phyloP scores from a whole-genome alignment of 208 protist genomes.

The Lotmaria passim region DNA sequence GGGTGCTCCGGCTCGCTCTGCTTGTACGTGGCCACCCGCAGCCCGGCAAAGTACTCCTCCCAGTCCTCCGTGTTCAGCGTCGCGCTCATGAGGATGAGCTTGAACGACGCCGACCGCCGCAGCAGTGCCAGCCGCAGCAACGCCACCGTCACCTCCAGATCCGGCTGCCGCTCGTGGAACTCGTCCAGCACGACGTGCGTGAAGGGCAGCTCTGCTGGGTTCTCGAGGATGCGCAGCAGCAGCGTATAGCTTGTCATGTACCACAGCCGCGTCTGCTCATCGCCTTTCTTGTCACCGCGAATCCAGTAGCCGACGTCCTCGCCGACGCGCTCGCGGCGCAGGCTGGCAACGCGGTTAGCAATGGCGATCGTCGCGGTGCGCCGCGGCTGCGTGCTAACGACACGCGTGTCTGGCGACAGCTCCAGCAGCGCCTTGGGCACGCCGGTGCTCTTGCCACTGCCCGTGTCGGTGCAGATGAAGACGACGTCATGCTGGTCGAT shows the following conservation, averaged over 20 bases:
- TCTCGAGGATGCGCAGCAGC: slow-evolving; percentile 72
- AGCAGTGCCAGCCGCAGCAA: slow-evolving; percentile 84
- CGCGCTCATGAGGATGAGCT: slow-evolving; percentile 92
- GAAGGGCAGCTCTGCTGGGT: slow-evolving; percentile 57
- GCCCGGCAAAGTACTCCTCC: slow-evolving; percentile 82
- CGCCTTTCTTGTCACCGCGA: slow-evolving; percentile 81
- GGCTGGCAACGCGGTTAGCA: slow-evolving; percentile 64
- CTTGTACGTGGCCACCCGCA: slow-evolving; percentile 81
- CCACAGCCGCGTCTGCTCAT: slow-evolving; percentile 80
- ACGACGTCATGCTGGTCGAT: slow-evolving; percentile 87
- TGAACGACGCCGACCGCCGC: slow-evolving; percentile 50
- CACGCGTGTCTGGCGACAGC: slow-evolving; percentile 33
- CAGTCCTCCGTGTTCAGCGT: slow-evolving; percentile 91
- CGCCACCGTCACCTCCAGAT: slow-evolving; percentile 91
- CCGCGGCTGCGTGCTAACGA: slow-evolving; percentile 82
- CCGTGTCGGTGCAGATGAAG: slow-evolving; percentile 89
- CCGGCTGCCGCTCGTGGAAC: slow-evolving; percentile 95
- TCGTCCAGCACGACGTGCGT: slow-evolving; percentile 95
- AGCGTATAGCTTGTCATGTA: slow-evolving; percentile 93
- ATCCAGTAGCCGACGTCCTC: slow-evolving; percentile 87
- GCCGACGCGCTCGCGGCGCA: slow-evolving; percentile 70
- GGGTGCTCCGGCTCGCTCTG: slow-evolving; percentile 75
- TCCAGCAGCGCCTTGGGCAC: slow-evolving; percentile 88
- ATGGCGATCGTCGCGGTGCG: slow-evolving; percentile 79
- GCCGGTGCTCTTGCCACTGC: slow-evolving; percentile 86